Percentiles rank a stretch among this genome's conserved stretches.
These are phyloP conservation scores for Epichloe amarillans DNA, from an alignment of 2,329 filamentous ascomycete genomes.

Conservation along the genomic window DNA sequence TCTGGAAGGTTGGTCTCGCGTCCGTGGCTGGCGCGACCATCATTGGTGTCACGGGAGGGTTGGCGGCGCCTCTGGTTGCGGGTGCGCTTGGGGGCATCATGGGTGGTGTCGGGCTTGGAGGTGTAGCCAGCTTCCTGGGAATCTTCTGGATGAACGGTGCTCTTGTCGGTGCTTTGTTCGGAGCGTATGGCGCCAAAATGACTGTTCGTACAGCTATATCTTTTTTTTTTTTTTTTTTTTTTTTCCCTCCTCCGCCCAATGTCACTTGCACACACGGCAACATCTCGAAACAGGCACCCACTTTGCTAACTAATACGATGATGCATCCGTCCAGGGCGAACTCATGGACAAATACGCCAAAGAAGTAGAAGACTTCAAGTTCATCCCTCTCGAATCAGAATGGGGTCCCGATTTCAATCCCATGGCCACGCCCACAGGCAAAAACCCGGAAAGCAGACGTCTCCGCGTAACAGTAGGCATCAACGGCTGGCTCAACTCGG, in stretches of 20 bases:
- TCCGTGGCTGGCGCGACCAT: slow-evolving; percentile 78
- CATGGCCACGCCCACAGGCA: background rate
- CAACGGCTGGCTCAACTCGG: slow-evolving; percentile 70
- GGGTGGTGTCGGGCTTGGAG: slow-evolving; percentile 72
- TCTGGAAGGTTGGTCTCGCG: slow-evolving; percentile 85
- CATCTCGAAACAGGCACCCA: background rate
- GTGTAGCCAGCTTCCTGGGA: slow-evolving; percentile 74
- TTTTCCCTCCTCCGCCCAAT: no score
- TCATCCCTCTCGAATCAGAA: slow-evolving; percentile 54
- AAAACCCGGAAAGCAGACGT: slow-evolving; percentile 27
- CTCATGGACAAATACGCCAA: slow-evolving; percentile 82
- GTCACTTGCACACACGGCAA: background rate
- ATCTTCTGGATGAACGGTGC: slow-evolving; percentile 77
- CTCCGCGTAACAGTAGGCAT: slow-evolving; percentile 75
- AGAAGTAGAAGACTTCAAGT: slow-evolving; percentile 70
- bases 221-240: background rate
- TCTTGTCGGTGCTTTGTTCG: slow-evolving; percentile 76
- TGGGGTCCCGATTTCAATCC: slow-evolving; percentile 17
- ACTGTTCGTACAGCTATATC: slow-evolving; percentile 24
- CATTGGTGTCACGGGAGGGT: slow-evolving; percentile 80
- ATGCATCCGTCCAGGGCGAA: slow-evolving; percentile 36
- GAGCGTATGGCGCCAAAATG: slow-evolving; percentile 73
- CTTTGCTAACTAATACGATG: background rate
- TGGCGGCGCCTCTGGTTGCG: slow-evolving; percentile 80
- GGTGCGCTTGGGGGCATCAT: slow-evolving; percentile 75